Evolutionary conservation across 306 rosid species (phyloP), one percentile per base, ranked within the genome.

Genomic region (Lablab purpureus): DNA sequence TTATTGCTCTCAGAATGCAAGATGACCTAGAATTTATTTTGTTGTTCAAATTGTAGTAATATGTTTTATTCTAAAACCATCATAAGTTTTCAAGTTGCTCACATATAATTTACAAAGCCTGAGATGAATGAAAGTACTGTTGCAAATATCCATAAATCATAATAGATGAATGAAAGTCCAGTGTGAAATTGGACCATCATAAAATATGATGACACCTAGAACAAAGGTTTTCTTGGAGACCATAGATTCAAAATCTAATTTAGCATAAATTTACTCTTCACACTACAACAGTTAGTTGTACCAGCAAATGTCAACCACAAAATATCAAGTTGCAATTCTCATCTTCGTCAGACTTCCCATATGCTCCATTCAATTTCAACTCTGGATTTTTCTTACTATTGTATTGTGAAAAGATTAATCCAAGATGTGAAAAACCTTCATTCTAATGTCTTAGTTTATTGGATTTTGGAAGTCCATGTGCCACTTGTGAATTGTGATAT

Each of bases 401-500:
- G 3, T 32, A 32, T 0, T 32, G 36, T 32, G 36, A 5, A 32
- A 32, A 32, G 6, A 32, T 32, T 5, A 4, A 32, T 32, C 36
- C 36, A 32, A 32, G 7, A 32, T 32, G 34, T 30, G 4, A 30
- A 30, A 30, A 30, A 30, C 10, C 41, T 36, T 6, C 41, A 36
- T 36, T 6, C n/a, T 50, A 83, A 45, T 70, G 65, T 60, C 70
- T 86, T 58, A 58, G 80, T 45, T 85, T 76, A 37, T 49, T 41
- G 22, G 76, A 64, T 60, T 79, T 81, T 8, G 78, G 52, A 81
- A 51, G 49, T 54, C 45, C 85, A 76, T 80, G 80, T 37, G 81
- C 72, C 28, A 79, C 23, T 78, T 75, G 34, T 83, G 68, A 59
- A 32, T 27, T 70, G 22, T 70, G 63, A 64, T 85, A 87, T 75